These are phyloP conservation scores for Parascedosporium putredinis DNA, from an alignment of 2,329 filamentous ascomycete genomes.

Conservation along the genomic window DNA sequence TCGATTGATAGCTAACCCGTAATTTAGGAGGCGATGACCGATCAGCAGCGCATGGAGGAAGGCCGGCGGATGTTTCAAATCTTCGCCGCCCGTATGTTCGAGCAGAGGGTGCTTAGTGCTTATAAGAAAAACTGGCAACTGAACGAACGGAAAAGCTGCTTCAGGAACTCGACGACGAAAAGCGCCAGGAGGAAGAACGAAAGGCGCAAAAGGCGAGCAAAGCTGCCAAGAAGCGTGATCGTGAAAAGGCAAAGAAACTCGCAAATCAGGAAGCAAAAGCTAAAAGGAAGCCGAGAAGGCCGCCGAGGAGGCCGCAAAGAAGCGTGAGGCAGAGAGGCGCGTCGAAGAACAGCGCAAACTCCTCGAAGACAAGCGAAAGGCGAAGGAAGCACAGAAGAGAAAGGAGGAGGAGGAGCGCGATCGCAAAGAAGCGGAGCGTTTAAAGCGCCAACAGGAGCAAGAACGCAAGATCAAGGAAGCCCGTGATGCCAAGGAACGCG, in stretches of 20 bases:
- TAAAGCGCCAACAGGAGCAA: conserved; percentile 70
- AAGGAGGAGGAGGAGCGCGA: conserved; percentile 81
- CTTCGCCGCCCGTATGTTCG: conserved; percentile 98
- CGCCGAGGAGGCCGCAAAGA: conserved; percentile 69
- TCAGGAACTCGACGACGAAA: conserved; percentile 83
- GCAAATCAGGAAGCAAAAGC: conserved; percentile 85
- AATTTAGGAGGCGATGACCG: conserved; percentile 80
- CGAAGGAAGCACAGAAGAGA: conserved; percentile 82
- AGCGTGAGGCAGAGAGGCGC: conserved; percentile 67
- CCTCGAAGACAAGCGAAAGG: conserved; percentile 83
- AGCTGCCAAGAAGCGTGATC: conserved; percentile 91
- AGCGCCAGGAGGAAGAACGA: conserved; percentile 61
- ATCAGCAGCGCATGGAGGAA: conserved; percentile 98
- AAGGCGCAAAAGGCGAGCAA: conserved; percentile 91
- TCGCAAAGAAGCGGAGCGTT: conserved; percentile 76
- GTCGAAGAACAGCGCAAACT: conserved; percentile 70
- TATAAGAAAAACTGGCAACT: conserved; percentile 94
- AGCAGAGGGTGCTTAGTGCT: conserved; percentile 91
- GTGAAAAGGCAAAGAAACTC: conserved; percentile 79
- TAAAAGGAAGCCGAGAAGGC: conserved; percentile 81
- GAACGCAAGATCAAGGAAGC: conserved; percentile 58
- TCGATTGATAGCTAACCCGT: conserved; percentile 24
- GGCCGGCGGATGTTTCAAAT: conserved; percentile 98
- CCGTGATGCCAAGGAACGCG: conserved; percentile 52
- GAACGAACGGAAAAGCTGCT: conserved; percentile 86